phyloP scores from a whole-genome alignment of 73 alveolate species.

The Paramecium biaurelia region DNA sequence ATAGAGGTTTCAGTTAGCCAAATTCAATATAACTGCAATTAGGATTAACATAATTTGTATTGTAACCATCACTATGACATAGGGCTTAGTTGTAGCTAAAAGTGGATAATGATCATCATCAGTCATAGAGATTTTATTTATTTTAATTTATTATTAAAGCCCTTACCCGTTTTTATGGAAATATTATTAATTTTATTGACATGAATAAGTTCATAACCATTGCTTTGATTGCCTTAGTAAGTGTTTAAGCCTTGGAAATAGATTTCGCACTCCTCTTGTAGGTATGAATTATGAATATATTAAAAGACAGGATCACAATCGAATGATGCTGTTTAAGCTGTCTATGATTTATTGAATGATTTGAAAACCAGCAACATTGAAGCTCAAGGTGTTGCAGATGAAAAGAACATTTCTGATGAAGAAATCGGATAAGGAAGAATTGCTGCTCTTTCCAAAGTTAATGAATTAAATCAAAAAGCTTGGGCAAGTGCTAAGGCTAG shows the following conservation, averaged over 20 bases:
- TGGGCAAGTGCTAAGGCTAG: slow-evolving; percentile 36
- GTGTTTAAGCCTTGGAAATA: not conserved
- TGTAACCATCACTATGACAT: not conserved
- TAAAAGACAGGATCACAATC: slow-evolving; percentile 31
- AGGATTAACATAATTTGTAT: not conserved
- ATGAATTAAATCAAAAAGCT: slow-evolving; percentile 45
- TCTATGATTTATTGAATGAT: slow-evolving; percentile 45
- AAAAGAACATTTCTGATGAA: slow-evolving; percentile 33
- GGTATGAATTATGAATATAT: not conserved
- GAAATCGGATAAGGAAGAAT: slow-evolving; percentile 43
- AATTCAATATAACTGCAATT: not conserved
- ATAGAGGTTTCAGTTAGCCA: not conserved
- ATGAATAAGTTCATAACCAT: slow-evolving; percentile 42
- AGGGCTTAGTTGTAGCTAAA: not conserved
- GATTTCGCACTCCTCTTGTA: not conserved
- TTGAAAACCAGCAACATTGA: slow-evolving; percentile 41
- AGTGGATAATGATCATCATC: not conserved
- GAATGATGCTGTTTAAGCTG: slow-evolving; percentile 43
- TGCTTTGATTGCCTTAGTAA: not conserved
- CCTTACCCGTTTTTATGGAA: slow-evolving; percentile 24
- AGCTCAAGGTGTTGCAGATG: slow-evolving; percentile 50
- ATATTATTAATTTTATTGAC: not conserved
- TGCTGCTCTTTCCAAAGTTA: slow-evolving; percentile 44
- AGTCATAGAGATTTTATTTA: not conserved
- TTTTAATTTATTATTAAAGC: not conserved